A percentile compares a stretch with the other conserved stretches of the same genome.
Evolutionary conservation across 2,329 filamentous ascomycete species (phyloP).

Genomic region (Beauveria pseudobassiana): DNA sequence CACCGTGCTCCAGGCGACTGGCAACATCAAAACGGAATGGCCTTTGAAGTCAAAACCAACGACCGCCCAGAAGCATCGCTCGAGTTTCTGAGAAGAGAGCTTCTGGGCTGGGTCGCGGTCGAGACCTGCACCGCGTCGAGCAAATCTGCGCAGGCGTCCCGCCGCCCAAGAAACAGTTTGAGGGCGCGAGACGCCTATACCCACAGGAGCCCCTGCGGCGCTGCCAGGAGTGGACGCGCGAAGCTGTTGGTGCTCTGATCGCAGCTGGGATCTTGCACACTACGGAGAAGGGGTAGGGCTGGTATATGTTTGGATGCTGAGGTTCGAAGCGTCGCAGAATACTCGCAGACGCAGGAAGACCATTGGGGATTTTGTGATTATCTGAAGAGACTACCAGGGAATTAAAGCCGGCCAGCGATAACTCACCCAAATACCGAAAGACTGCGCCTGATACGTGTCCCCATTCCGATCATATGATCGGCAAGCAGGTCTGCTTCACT

Average conservation of each 20-base stretch:
- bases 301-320: background rate
- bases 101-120: constrained; percentile 17
- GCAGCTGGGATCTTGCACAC: background rate
- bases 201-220: constrained; percentile 15
- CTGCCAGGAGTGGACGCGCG: constrained; percentile 25
- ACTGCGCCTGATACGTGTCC: too few relatives aligned
- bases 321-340: too few relatives aligned
- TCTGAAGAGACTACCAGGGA: too few relatives aligned
- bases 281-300: background rate
- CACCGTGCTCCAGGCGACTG: constrained; percentile 21
- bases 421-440: too few relatives aligned
- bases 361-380: too few relatives aligned
- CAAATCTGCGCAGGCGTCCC: constrained; percentile 17
- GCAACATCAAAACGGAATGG: constrained; percentile 25
- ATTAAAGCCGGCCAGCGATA: too few relatives aligned
- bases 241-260: constrained; percentile 8
- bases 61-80: constrained; percentile 16
- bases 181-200: constrained; percentile 20
- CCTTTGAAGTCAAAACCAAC: constrained; percentile 16
- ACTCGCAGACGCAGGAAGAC: too few relatives aligned
- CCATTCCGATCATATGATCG: too few relatives aligned
- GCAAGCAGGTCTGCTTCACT: too few relatives aligned
- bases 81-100: constrained; percentile 11
- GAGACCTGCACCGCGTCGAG: constrained; percentile 17
- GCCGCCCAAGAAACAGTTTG: constrained; percentile 24